Conservation (phyloP, 106 monocot genomes). For the Triglochin maritima region DNA sequence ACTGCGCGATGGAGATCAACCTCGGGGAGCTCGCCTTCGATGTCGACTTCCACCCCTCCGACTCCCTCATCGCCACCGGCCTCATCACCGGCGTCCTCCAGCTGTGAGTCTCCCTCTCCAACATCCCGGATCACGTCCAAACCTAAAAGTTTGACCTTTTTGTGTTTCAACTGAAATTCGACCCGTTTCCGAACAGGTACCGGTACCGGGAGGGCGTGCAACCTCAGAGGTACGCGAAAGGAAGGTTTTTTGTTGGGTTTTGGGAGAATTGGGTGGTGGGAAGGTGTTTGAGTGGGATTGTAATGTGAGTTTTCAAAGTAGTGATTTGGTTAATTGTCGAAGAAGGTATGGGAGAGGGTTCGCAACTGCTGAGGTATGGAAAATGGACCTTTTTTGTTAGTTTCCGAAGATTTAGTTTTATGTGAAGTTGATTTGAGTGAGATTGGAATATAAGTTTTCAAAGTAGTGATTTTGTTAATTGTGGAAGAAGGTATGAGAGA, state of each 20-base stretch:
- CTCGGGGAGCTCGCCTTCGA: slow-evolving; percentile 56
- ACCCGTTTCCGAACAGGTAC: slow-evolving; percentile 31
- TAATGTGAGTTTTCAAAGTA: neutral
- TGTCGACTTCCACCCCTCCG: slow-evolving; percentile 79
- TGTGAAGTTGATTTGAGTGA: neutral
- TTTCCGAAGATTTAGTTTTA: too few relatives aligned
- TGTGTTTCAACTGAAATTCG: neutral
- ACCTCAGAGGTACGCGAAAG: slow-evolving; percentile 41
- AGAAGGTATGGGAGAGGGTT: too few relatives aligned
- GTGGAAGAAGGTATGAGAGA: too few relatives aligned
- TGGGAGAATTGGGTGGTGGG: neutral
- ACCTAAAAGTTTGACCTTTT: neutral
- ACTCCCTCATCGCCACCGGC: slow-evolving; percentile 43
- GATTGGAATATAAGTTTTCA: neutral
- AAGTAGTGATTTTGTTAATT: neutral
- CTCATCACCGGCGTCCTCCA: slow-evolving; percentile 78
- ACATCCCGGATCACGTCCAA: neutral
- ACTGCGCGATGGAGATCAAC: slow-evolving; percentile 56
- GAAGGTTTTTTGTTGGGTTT: neutral
- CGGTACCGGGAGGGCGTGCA: slow-evolving; percentile 45
- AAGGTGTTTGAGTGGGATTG: neutral
- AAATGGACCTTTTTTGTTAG: neutral
- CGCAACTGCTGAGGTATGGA: slow-evolving; percentile 30
- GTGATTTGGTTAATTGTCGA: too few relatives aligned
- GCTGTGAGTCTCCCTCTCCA: slow-evolving; percentile 32